Percentiles rank a stretch among this genome's conserved stretches.
Conservation (phyloP, 2,329 filamentous ascomycete genomes). For the Talaromyces sp. region DNA sequence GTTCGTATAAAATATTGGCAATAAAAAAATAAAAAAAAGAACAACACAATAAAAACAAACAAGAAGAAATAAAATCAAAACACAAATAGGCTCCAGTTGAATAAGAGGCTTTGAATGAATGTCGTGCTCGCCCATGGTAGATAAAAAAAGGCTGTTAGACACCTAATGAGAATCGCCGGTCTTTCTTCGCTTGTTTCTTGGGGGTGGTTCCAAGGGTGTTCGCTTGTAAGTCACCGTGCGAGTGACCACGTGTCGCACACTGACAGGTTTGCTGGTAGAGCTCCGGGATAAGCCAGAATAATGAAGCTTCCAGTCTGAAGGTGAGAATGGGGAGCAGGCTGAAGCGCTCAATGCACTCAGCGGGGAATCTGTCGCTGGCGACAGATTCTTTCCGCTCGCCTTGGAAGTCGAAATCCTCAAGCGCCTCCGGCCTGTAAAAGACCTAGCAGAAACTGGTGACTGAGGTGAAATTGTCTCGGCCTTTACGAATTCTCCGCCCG, state of each 20-base stretch:
- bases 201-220: conserved; percentile 74
- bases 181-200: conserved; percentile 89
- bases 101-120: neutral
- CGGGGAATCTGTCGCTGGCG: conserved; percentile 59
- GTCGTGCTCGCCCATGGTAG: neutral
- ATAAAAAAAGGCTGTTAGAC: neutral
- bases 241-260: conserved; percentile 87
- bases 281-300: conserved; percentile 59
- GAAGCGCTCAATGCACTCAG: conserved; percentile 49
- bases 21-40: neutral
- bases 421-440: conserved; percentile 53
- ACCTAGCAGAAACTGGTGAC: conserved; percentile 52
- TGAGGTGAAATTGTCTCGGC: conserved; percentile 56
- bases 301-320: conserved; percentile 71
- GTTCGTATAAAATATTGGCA: neutral
- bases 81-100: neutral
- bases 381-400: conserved; percentile 58
- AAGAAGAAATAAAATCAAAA: neutral
- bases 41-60: neutral
- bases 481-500: conserved; percentile 53
- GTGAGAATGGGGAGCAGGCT: conserved; percentile 71
- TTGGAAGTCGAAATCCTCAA: conserved; percentile 68
- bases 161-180: conserved; percentile 25
- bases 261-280: conserved; percentile 60
- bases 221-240: conserved; percentile 84